These are phyloP conservation scores for Lizonia empirigonia DNA, from an alignment of 2,329 filamentous ascomycete genomes.

Conservation along the genomic window DNA sequence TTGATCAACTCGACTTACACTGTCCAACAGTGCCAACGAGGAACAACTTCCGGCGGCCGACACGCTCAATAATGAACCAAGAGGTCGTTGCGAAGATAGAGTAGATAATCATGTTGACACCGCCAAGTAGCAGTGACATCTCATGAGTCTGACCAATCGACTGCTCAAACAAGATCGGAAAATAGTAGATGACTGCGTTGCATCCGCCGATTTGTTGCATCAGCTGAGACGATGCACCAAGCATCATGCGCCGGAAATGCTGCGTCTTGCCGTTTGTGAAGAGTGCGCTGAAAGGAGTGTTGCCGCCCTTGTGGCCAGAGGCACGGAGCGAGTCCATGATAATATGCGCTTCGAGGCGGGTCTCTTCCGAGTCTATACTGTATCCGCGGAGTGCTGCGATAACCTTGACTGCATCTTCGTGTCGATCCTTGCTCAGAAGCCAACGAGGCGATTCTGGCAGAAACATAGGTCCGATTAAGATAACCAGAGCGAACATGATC, in stretches of 20 bases:
- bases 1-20: neutral
- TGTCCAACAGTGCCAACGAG: conserved; percentile 57
- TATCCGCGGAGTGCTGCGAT: conserved; percentile 57
- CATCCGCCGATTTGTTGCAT: conserved; percentile 41
- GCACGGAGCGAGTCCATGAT: conserved; percentile 64
- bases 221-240: conserved; percentile 59
- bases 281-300: conserved; percentile 57
- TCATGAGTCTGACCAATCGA: conserved; percentile 58
- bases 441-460: conserved; percentile 70
- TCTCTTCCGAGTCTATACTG: conserved; percentile 61
- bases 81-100: conserved; percentile 62
- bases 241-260: conserved; percentile 67
- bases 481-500: conserved; percentile 56
- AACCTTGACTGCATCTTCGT: conserved; percentile 63
- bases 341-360: conserved; percentile 65
- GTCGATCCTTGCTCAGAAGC: conserved; percentile 67
- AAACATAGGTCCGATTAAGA: conserved; percentile 62
- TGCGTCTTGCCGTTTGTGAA: conserved; percentile 68
- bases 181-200: conserved; percentile 54
- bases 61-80: conserved; percentile 68
- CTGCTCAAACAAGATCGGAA: conserved; percentile 49
- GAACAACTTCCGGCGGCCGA: conserved; percentile 56
- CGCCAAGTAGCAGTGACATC: conserved; percentile 52
- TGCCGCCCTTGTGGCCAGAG: conserved; percentile 49
- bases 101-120: conserved; percentile 63